A percentile compares a stretch with the other conserved stretches of the same genome.
Evolutionary conservation across 129 eudicot genomes (phyloP).

Genomic region (Pulicaria dysenterica): DNA sequence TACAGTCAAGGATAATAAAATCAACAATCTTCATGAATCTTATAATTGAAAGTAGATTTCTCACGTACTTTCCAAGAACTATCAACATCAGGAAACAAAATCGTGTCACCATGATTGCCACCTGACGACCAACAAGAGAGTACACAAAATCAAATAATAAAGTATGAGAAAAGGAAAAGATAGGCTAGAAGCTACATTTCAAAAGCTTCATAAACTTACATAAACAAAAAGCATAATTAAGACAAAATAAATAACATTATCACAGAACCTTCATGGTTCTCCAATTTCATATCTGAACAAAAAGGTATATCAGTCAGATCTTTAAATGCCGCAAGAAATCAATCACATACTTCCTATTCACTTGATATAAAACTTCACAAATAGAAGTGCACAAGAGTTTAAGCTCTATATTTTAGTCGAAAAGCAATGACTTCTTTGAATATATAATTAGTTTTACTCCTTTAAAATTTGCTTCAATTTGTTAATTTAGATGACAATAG

Average conservation of each 20-base stretch:
- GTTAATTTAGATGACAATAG: neutral
- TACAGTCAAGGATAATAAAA: neutral
- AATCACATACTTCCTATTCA: neutral
- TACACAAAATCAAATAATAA: neutral
- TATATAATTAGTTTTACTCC: neutral
- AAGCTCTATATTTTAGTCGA: neutral
- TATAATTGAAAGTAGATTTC: conserved; percentile 8
- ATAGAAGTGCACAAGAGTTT: neutral
- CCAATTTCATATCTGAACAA: conserved; percentile 7
- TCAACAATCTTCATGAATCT: neutral
- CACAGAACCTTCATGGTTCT: conserved; percentile 6
- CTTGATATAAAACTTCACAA: conserved; percentile 13
- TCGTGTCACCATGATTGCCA: conserved; percentile 64
- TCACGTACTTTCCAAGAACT: conserved; percentile 87
- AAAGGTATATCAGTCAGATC: neutral
- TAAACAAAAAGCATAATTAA: neutral
- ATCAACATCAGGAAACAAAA: conserved; percentile 81
- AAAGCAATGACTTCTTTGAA: neutral
- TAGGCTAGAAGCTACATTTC: neutral
- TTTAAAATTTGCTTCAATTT: neutral
- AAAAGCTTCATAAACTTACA: conserved; percentile 13
- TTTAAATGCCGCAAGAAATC: neutral
- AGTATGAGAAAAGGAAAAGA: neutral
- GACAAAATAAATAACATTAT: neutral
- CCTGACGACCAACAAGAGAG: conserved; percentile 43